Conservation (phyloP, 495 filamentous ascomycete genomes). For the Aspergillus mulundensis region DNA sequence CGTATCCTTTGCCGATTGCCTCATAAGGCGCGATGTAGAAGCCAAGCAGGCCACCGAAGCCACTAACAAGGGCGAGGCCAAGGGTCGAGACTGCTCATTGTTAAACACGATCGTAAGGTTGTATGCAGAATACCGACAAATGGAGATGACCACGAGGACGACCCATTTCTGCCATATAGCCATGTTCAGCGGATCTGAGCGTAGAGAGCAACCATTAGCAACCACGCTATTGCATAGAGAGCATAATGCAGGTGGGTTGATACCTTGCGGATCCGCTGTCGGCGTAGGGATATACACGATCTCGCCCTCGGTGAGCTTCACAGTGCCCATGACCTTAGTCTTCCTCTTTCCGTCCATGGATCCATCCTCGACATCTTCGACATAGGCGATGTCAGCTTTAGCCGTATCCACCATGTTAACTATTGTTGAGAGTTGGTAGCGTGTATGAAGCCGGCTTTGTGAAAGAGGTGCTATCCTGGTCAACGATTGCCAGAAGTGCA, state of each 20-base stretch:
- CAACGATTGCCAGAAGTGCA: neutral
- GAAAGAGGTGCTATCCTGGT: neutral
- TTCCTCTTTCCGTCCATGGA: neutral
- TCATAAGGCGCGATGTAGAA: slow-evolving; percentile 24
- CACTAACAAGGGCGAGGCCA: slow-evolving; percentile 26
- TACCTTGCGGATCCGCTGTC: slow-evolving; percentile 23
- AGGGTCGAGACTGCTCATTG: slow-evolving; percentile 21
- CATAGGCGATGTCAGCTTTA: slow-evolving; percentile 11
- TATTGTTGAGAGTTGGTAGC: neutral
- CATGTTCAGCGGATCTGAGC: slow-evolving; percentile 29
- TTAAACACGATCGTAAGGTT: neutral
- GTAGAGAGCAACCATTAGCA: neutral
- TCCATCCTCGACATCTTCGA: slow-evolving; percentile 21
- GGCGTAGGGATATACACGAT: slow-evolving; percentile 31
- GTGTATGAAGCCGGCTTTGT: no score
- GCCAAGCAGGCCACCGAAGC: slow-evolving; percentile 25
- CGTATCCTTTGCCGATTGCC: slow-evolving; percentile 21
- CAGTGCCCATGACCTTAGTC: slow-evolving; percentile 25
- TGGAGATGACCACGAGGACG: slow-evolving; percentile 25
- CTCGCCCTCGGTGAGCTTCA: slow-evolving; percentile 26
- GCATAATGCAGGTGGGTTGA: no score
- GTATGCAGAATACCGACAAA: slow-evolving; percentile 14
- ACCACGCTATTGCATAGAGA: no score
- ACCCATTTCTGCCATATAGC: slow-evolving; percentile 23
- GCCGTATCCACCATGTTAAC: slow-evolving; percentile 1